Evolutionary conservation across 768 basidiomycete species (phyloP), one percentile per base, ranked within the genome.

Genomic region (Pleurotus cornucopiae): DNA sequence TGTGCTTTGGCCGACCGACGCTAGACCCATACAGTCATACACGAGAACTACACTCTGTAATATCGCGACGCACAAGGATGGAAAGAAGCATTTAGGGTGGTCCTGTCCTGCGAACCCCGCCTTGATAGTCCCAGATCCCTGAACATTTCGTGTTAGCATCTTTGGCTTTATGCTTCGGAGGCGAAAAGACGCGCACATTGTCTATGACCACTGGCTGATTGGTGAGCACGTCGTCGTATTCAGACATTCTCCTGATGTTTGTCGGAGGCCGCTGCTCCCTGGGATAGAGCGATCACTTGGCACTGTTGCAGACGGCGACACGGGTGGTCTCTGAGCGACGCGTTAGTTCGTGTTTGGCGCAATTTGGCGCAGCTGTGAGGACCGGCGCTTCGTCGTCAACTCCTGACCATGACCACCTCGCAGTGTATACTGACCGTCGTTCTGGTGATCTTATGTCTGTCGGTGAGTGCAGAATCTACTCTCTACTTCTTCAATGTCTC

Each of bases 181-280:
- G 41, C 54, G 13, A 49, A 52, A 44, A 54, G 53, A 23, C 49
- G 76, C 87, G 62, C 61, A 96, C 95, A 76, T 98, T 98, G 79
- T 98, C 96, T 66, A 98, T 97, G 61, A 98, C 96, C 57, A 98
- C 94, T 4, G 96, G 96, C 73, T 98, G 96, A 76, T 98, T 98
- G 57, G 95, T 96, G 69, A 97, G 83, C 62, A 94, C 91, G 69
- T 94, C 91, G 70, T 94, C 91, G 72, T 85, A 93, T 75, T 93
- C 91, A 54, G 86, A 81, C 60, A 88, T 86, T 91, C 93, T 94
- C n/a, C 49, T 49, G 23, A 21, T 30, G n/a, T 14, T 20, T 53
- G 37, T 20, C 16, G 21, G 53, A 39, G 39, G 51, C 40, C 23
- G 20, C n/a, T 34, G 49, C 7, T 20, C 41, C 41, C 25, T 18